Evolutionary conservation across 371 early-diverging fungal species (phyloP).

Genomic region (Mucor circinelloides): DNA sequence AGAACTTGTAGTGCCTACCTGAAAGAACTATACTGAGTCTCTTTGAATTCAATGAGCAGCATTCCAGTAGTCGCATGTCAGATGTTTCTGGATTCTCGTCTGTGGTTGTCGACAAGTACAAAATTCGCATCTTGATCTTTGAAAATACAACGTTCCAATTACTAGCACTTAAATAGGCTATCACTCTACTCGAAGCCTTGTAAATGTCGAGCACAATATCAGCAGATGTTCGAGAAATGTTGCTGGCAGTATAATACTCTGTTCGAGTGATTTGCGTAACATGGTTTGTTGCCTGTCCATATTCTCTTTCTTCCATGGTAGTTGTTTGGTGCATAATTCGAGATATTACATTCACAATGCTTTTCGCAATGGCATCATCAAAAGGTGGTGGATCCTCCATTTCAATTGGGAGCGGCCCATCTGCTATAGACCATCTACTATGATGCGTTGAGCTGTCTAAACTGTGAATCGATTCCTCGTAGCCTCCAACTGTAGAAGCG

Average conservation of each 20-base stretch:
- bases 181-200: conserved; percentile 72
- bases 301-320: conserved; percentile 44
- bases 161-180: conserved; percentile 79
- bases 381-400: conserved; percentile 77
- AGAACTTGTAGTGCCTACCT: conserved; percentile 45
- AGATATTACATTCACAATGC: conserved; percentile 62
- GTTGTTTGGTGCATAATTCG: conserved; percentile 67
- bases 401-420: conserved; percentile 24
- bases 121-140: conserved; percentile 64
- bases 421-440: conserved; percentile 28
- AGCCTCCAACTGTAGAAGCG: conserved; percentile 17
- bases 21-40: conserved; percentile 70
- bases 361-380: conserved; percentile 72
- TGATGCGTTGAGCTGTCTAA: conserved; percentile 26
- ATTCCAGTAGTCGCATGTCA: conserved; percentile 78
- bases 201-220: conserved; percentile 67
- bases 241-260: conserved; percentile 37
- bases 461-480: conserved; percentile 28
- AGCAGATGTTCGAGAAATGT: conserved; percentile 32
- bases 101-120: conserved; percentile 57
- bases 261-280: conserved; percentile 58
- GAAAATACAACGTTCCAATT: conserved; percentile 81
- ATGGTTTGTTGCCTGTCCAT: conserved; percentile 36
- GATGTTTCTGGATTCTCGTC: conserved; percentile 76
- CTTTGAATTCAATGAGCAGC: conserved; percentile 71